Percentiles rank a stretch among this genome's conserved stretches.
phyloP scores from a whole-genome alignment of 1,139 yeast genomes.

The Blastobotrys elegans region DNA sequence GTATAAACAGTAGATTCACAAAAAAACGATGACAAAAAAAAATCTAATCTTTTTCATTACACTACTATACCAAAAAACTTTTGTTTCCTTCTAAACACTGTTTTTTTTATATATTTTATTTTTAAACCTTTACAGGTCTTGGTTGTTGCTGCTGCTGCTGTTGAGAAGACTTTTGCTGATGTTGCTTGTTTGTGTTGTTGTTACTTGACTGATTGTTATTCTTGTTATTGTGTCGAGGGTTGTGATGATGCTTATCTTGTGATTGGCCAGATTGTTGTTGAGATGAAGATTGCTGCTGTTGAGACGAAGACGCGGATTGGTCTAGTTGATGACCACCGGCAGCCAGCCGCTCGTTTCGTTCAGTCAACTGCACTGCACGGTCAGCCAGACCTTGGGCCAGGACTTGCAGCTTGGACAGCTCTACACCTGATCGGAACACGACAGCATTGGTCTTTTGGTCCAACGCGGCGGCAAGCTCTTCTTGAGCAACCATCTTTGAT shows the following conservation, averaged over 20 bases:
- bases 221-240: not conserved
- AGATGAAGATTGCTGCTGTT: slow-evolving; percentile 1
- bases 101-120: not conserved
- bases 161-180: slow-evolving; percentile 2
- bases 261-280: slow-evolving; percentile 14
- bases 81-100: not conserved
- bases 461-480: slow-evolving; percentile 67
- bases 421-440: slow-evolving; percentile 67
- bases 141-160: not conserved
- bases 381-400: slow-evolving; percentile 85
- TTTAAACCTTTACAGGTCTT: slow-evolving; percentile 3
- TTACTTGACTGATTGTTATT: not conserved
- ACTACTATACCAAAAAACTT: too few species aligned
- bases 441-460: slow-evolving; percentile 55
- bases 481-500: slow-evolving; percentile 67
- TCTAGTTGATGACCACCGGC: slow-evolving; percentile 59
- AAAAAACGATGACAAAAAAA: too few species aligned
- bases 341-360: slow-evolving; percentile 80
- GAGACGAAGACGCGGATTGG: slow-evolving; percentile 4
- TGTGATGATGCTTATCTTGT: slow-evolving; percentile 6
- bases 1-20: too few species aligned
- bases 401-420: slow-evolving; percentile 80
- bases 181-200: not conserved
- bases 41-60: too few species aligned
- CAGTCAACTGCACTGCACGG: slow-evolving; percentile 73